These are phyloP conservation scores for Yamadazyma songkhlaensis DNA, from an alignment of 1,139 yeast genomes.

Conservation along the genomic window DNA sequence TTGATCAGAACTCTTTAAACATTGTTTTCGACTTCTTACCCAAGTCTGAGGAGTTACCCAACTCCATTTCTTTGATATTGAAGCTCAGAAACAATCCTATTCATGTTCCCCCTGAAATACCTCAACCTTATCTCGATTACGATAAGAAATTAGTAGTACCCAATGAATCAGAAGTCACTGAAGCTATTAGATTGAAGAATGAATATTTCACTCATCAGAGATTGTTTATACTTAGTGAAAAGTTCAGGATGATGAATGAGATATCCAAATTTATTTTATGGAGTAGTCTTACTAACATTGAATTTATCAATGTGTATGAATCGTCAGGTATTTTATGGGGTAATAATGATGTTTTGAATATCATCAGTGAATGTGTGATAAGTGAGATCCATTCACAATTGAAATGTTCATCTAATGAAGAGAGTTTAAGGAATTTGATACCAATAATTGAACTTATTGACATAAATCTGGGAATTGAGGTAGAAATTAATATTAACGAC, in stretches of 20 bases:
- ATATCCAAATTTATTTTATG: constrained; percentile 38
- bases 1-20: constrained; percentile 8
- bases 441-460: constrained; percentile 21
- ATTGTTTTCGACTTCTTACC: constrained; percentile 12
- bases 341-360: constrained; percentile 13
- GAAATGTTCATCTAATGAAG: constrained; percentile 15
- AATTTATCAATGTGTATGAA: constrained; percentile 22
- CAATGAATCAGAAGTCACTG: constrained; percentile 26
- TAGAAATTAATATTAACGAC: constrained; percentile 3
- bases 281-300: constrained; percentile 23
- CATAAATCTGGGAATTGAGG: constrained; percentile 9
- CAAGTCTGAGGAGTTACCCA: constrained; percentile 15
- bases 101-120: constrained; percentile 35
- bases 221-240: constrained; percentile 40
- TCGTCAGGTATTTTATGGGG: constrained; percentile 22
- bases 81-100: constrained; percentile 12
- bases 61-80: constrained; percentile 19
- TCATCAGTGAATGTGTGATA: constrained; percentile 19
- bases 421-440: constrained; percentile 14
- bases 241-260: constrained; percentile 33
- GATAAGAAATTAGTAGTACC: constrained; percentile 38
- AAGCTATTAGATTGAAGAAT: constrained; percentile 26
- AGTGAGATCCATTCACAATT: constrained; percentile 23
- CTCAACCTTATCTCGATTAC: constrained; percentile 40
- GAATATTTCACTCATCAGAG: constrained; percentile 38